These are phyloP conservation scores for Thamnidium elegans DNA, from an alignment of 192 early-diverging fungal species.

Conservation along the genomic window DNA sequence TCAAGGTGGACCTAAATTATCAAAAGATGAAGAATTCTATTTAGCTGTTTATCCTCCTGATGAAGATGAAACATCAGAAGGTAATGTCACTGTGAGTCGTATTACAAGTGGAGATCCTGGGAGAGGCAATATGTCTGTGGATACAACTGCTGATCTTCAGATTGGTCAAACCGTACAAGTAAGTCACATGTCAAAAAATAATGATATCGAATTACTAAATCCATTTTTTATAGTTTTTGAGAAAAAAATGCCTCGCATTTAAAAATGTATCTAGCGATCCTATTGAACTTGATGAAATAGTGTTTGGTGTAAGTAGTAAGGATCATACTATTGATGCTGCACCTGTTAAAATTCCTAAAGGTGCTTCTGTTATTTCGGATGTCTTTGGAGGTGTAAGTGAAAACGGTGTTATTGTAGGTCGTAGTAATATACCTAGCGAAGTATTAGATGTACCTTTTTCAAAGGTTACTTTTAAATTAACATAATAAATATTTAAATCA, in stretches of 20 bases:
- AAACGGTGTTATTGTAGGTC: slow-evolving; percentile 51
- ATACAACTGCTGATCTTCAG: slow-evolving; percentile 47
- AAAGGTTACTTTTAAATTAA: slow-evolving; percentile 8
- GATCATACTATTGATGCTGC: slow-evolving; percentile 22
- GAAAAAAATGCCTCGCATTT: not conserved
- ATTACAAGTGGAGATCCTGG: slow-evolving; percentile 57
- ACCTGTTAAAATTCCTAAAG: not conserved
- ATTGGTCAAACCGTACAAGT: slow-evolving; percentile 52
- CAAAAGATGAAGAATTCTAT: slow-evolving; percentile 56
- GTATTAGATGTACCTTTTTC: slow-evolving; percentile 32
- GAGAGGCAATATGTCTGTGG: slow-evolving; percentile 57
- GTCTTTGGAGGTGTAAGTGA: slow-evolving; percentile 55
- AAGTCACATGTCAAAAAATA: slow-evolving; percentile 24
- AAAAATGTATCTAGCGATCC: slow-evolving; percentile 1
- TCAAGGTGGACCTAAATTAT: slow-evolving; percentile 26
- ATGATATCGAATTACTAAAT: not conserved
- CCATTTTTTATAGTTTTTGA: slow-evolving; percentile 29
- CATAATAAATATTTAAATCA: not conserved
- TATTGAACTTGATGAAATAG: not conserved
- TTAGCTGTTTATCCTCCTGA: slow-evolving; percentile 37
- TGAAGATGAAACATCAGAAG: not conserved
- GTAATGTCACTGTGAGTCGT: slow-evolving; percentile 25
- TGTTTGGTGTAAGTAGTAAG: slow-evolving; percentile 24
- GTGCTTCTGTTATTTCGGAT: not conserved
- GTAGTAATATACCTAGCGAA: slow-evolving; percentile 14